These are phyloP conservation scores for Daldinia caldariorum DNA, from an alignment of 495 filamentous ascomycete species.

Conservation along the genomic window DNA sequence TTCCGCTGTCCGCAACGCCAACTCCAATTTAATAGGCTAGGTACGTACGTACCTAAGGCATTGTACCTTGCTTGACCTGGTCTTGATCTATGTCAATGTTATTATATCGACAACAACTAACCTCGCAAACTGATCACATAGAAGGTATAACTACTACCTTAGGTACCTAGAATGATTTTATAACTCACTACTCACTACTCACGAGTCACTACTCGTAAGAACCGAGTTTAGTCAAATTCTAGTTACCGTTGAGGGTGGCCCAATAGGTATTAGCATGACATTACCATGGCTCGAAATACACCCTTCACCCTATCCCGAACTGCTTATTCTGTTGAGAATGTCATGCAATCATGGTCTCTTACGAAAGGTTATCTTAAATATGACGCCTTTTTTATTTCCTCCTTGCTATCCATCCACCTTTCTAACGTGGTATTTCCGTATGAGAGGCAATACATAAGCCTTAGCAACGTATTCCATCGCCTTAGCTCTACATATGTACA, in stretches of 20 bases:
- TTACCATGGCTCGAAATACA: neutral
- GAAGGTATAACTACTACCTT: neutral
- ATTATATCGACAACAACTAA: neutral
- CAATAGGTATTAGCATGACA: neutral
- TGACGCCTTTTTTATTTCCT: neutral
- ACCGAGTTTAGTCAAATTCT: too few species aligned
- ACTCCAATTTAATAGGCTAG: slow-evolving; percentile 2
- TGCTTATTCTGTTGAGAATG: neutral
- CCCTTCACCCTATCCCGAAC: neutral
- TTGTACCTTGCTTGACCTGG: too few species aligned
- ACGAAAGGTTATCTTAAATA: neutral
- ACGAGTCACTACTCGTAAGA: too few species aligned
- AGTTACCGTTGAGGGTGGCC: neutral
- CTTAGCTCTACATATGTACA: slow-evolving; percentile 25
- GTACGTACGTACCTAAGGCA: neutral
- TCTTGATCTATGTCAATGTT: neutral
- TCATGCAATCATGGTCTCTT: neutral
- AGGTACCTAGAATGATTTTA: too few species aligned
- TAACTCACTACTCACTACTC: too few species aligned
- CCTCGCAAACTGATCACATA: neutral
- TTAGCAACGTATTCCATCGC: neutral
- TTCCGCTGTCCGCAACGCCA: neutral
- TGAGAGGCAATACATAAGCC: neutral
- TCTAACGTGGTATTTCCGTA: neutral
- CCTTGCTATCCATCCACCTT: neutral